A percentile compares a stretch with the other conserved stretches of the same genome.
Evolutionary conservation across 345 rosid genomes (phyloP).

Genomic region (Mallotus nudiflorus): DNA sequence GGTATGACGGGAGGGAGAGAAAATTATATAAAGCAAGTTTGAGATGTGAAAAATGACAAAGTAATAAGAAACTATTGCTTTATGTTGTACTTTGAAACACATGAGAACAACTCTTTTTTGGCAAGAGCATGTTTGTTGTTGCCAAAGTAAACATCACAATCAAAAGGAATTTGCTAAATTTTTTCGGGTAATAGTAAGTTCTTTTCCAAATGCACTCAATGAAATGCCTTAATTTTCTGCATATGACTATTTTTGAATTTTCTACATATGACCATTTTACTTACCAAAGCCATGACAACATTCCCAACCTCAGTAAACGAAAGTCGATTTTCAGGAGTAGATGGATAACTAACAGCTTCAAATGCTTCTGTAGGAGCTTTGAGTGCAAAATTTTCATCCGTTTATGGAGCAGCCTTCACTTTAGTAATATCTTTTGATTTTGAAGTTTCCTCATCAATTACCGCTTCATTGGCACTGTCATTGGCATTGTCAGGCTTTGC

Average conservation of each 20-base stretch:
- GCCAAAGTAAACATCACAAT: too few relatives aligned
- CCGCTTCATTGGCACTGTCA: slow-evolving; percentile 32
- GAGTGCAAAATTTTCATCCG: slow-evolving; percentile 56
- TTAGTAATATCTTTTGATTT: slow-evolving; percentile 42
- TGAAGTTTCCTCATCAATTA: slow-evolving; percentile 39
- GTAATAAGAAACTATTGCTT: neutral
- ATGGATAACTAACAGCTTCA: slow-evolving; percentile 71
- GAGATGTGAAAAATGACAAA: neutral
- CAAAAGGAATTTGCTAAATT: neutral
- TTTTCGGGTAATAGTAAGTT: neutral
- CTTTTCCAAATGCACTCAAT: neutral
- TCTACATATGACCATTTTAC: slow-evolving; percentile 22
- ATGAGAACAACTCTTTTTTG: too few relatives aligned
- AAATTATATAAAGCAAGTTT: neutral
- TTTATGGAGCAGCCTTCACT: slow-evolving; percentile 39
- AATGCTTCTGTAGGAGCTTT: slow-evolving; percentile 85
- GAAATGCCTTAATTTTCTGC: slow-evolving; percentile 6
- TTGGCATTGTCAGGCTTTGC: slow-evolving; percentile 43
- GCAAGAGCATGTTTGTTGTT: too few relatives aligned
- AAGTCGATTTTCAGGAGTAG: slow-evolving; percentile 55
- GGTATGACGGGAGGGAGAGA: neutral
- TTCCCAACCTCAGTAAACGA: slow-evolving; percentile 95
- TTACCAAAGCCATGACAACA: slow-evolving; percentile 97
- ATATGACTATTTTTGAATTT: too few relatives aligned
- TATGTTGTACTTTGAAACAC: neutral